Conservation (phyloP, 331 rosid genomes). For the Pyrus hybrid region DNA sequence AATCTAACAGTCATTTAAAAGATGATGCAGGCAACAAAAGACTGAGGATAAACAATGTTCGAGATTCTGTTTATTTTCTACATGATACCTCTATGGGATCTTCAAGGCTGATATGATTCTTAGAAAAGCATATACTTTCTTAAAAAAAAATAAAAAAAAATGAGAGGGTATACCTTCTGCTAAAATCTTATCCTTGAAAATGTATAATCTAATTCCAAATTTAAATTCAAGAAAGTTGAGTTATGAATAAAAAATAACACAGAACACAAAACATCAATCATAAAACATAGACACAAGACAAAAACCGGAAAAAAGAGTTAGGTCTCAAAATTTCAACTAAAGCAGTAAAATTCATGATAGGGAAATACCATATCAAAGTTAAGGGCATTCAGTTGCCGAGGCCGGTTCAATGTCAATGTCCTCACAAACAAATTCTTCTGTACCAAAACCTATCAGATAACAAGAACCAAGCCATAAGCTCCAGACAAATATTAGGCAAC, state of each 20-base stretch:
- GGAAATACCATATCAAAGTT: constrained; percentile 53
- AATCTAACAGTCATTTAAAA: background rate
- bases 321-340: background rate
- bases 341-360: background rate
- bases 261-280: background rate
- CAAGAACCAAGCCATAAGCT: background rate
- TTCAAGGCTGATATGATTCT: too few species aligned
- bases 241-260: too few species aligned
- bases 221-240: background rate
- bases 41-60: too few species aligned
- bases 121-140: too few species aligned
- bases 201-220: background rate
- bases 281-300: background rate
- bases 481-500: background rate
- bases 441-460: constrained; percentile 48
- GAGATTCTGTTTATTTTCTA: too few species aligned
- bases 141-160: background rate
- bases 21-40: background rate
- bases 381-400: constrained; percentile 73
- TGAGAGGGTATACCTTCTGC: too few species aligned
- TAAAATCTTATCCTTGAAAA: background rate
- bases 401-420: constrained; percentile 58
- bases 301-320: background rate
- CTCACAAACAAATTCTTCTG: constrained; percentile 39
- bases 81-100: too few species aligned